These are phyloP conservation scores for Umbelopsis ramanniana DNA, from an alignment of 192 early-diverging fungal species.

Conservation along the genomic window DNA sequence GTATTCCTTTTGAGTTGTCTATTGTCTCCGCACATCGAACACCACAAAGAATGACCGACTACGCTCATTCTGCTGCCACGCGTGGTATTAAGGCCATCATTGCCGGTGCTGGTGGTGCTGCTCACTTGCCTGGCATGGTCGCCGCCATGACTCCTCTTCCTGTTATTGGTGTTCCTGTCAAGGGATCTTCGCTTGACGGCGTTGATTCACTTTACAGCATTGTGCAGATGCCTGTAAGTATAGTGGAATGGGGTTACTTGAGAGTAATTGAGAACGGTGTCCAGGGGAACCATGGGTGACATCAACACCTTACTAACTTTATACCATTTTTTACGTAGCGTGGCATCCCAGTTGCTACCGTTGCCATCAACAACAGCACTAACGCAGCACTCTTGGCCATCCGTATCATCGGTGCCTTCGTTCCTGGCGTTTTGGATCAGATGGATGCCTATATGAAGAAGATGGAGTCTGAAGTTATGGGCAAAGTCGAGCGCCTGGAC, in stretches of 20 bases:
- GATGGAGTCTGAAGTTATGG: conserved; percentile 87
- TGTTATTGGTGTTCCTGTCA: conserved; percentile 97
- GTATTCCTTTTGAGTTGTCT: conserved; percentile 94
- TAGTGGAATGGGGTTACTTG: conserved; percentile 7
- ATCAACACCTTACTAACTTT: neutral
- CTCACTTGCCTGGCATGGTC: conserved; percentile 99
- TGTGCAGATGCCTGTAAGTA: conserved; percentile 97
- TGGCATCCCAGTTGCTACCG: conserved; percentile 97
- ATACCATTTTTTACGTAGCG: conserved; percentile 58
- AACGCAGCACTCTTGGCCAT: conserved; percentile 96
- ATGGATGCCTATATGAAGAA: conserved; percentile 80
- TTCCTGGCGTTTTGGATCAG: conserved; percentile 74
- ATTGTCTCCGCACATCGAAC: conserved; percentile 98
- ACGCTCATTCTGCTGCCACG: conserved; percentile 82
- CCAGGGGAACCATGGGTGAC: no score
- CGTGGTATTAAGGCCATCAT: conserved; percentile 97
- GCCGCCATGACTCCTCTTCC: conserved; percentile 97
- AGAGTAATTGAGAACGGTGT: neutral
- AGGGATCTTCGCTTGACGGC: conserved; percentile 90
- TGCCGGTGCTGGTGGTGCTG: conserved; percentile 98
- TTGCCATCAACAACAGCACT: conserved; percentile 97
- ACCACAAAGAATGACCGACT: conserved; percentile 90
- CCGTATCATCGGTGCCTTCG: conserved; percentile 83
- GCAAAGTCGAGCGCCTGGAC: conserved; percentile 84
- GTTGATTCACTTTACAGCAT: conserved; percentile 98